Percentiles rank a stretch among this genome's conserved stretches.
phyloP scores from a whole-genome alignment of 331 rosid genomes.

The Erythrophleum ivorense region DNA sequence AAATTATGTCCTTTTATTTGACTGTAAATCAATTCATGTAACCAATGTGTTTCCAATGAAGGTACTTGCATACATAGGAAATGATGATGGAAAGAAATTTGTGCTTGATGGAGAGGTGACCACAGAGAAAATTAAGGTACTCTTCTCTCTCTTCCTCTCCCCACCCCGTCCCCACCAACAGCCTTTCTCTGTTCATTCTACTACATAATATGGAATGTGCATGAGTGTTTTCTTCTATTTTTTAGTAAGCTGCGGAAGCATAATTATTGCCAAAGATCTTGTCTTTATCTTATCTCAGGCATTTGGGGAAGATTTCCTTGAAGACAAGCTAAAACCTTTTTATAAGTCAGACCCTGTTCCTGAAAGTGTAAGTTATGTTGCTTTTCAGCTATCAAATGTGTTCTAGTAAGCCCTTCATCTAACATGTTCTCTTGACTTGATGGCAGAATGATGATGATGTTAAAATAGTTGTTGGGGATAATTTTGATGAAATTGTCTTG shows the following conservation, averaged over 20 bases:
- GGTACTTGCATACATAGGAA: slow-evolving; percentile 90
- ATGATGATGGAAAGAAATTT: slow-evolving; percentile 86
- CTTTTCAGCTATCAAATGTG: slow-evolving; percentile 31
- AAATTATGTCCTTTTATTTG: slow-evolving; percentile 15
- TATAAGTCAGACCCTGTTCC: slow-evolving; percentile 93
- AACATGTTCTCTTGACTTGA: slow-evolving; percentile 26
- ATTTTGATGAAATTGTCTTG: slow-evolving; percentile 89
- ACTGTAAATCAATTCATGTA: slow-evolving; percentile 29
- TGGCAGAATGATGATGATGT: slow-evolving; percentile 86
- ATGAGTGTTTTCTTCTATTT: slow-evolving; percentile 24
- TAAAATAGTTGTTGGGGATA: slow-evolving; percentile 90
- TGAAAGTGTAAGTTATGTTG: slow-evolving; percentile 66
- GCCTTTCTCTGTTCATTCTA: slow-evolving; percentile 18
- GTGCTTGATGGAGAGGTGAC: slow-evolving; percentile 75
- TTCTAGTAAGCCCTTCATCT: slow-evolving; percentile 30
- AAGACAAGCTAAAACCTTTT: slow-evolving; percentile 93
- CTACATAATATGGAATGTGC: slow-evolving; percentile 16
- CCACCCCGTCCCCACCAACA: neutral
- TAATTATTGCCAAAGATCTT: slow-evolving; percentile 32
- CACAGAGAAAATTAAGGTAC: slow-evolving; percentile 77
- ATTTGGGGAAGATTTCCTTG: slow-evolving; percentile 85
- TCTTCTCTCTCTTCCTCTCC: slow-evolving; percentile 10
- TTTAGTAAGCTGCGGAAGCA: slow-evolving; percentile 20
- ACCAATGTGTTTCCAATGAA: slow-evolving; percentile 38
- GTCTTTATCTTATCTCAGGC: slow-evolving; percentile 51